Base-by-base conservation (phyloP, 75 land plant genomes). In the Chamaecyparis obtusa region DNA sequence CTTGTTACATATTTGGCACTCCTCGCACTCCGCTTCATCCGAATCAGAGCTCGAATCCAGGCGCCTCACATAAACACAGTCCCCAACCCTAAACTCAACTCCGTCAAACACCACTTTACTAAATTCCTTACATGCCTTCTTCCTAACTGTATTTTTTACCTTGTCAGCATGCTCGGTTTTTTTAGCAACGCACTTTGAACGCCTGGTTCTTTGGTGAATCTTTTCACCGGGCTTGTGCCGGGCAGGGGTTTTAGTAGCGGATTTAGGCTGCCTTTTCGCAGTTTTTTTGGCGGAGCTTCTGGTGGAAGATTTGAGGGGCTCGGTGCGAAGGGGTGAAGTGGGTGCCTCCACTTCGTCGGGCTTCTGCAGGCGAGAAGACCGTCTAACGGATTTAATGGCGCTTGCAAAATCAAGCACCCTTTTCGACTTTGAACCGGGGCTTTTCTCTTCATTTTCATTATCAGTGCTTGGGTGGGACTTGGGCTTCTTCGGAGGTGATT, bases 21-120 rank as follows among this genome's bases (percentile, higher is more conserved):
- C 96, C 88, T 98, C 99, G 21, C 91, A 84, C 83, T 96, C 97
- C 36, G 88, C 88, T 77, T 95, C 95, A 1, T 93, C 94, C 27
- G 91, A 91, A 44, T 96, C 99, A 27, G 96, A 94, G 71, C 87
- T 89, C 57, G 87, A 91, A 44, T 91, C 93, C 84, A 89, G 95
- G 69, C 89, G 91, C 88, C 94, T 93, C 71, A 98, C 94, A 86
- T 98, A 98, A 43, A 98, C 99, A 86, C 96, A 97, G 60, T 98
- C 97, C 30, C 99, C 99, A 3, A 93, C 92, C 72, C 37, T 86
- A 84, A 93, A 97, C 85, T 94, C 95, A 2, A 89, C 91, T 10
- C 90, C 97, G 77, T 95, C 96, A 67, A 90, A 91, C 55, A 87
- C 90, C 24, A 93, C 96, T 83, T 91, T 94, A 85, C 85, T 91